Percentiles rank a stretch among this genome's conserved stretches.
Conservation (phyloP, 202 grass and related monocot species). For the Hordeum pubiflorum region DNA sequence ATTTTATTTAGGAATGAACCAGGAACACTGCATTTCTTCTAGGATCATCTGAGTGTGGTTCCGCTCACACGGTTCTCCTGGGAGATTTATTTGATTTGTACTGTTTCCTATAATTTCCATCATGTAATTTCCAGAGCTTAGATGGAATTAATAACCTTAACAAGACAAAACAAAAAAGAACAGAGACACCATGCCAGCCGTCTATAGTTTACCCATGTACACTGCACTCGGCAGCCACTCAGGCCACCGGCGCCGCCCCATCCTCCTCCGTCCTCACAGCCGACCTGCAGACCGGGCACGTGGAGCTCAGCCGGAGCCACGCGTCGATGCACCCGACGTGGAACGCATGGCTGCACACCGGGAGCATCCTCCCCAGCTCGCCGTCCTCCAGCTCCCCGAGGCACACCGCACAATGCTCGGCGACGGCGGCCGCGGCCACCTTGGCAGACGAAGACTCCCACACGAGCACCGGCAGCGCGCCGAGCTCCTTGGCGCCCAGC, state of each 20-base stretch:
- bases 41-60: neutral
- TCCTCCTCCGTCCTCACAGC: neutral
- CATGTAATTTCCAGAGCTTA: neutral
- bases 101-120: neutral
- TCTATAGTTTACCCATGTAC: neutral
- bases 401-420: conserved; percentile 42
- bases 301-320: conserved; percentile 36
- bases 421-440: neutral
- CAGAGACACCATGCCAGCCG: neutral
- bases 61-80: neutral
- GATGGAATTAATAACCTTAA: neutral
- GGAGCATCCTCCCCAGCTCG: conserved; percentile 49
- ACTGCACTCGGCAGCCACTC: neutral
- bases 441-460: neutral
- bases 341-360: conserved; percentile 45
- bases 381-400: conserved; percentile 44
- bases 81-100: neutral
- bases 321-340: conserved; percentile 55
- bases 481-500: conserved; percentile 29
- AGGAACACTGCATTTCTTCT: neutral
- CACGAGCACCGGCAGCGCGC: conserved; percentile 30
- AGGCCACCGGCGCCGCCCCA: neutral
- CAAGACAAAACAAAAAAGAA: neutral
- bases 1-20: neutral
- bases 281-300: conserved; percentile 51